These are phyloP conservation scores for Sugiyamaella qingdaonensis DNA, from an alignment of 805 yeast genomes.

Conservation along the genomic window DNA sequence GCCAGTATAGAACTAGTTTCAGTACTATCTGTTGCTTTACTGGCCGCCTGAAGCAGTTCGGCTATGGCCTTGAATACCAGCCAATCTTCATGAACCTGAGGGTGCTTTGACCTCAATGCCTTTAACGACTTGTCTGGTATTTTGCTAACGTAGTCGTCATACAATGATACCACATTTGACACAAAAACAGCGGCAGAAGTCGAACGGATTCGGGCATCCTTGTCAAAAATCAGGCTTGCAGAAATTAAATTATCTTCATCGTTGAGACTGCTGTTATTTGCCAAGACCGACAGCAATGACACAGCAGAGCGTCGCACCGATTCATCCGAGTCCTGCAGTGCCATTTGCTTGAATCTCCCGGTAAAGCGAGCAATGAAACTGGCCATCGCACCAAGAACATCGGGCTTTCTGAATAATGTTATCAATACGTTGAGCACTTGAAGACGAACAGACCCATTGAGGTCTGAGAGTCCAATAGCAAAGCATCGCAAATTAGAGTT, in stretches of 20 bases:
- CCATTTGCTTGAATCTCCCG: constrained; percentile 60
- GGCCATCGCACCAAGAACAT: constrained; percentile 58
- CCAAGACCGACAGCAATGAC: constrained; percentile 50
- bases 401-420: constrained; percentile 44
- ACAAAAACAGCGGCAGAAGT: constrained; percentile 52
- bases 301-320: constrained; percentile 52
- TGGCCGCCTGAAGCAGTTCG: constrained; percentile 1
- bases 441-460: constrained; percentile 52
- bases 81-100: constrained; percentile 16
- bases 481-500: constrained; percentile 68
- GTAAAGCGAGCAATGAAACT: constrained; percentile 77
- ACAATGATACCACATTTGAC: constrained; percentile 1
- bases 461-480: constrained; percentile 84
- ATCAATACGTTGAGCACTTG: constrained; percentile 58
- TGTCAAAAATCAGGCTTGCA: constrained; percentile 38
- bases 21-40: not conserved
- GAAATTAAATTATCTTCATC: constrained; percentile 49
- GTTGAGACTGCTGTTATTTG: constrained; percentile 59
- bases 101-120: constrained; percentile 10
- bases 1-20: not conserved
- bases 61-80: constrained; percentile 16
- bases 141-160: constrained; percentile 3
- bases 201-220: constrained; percentile 33
- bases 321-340: constrained; percentile 50
- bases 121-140: constrained; percentile 6